Base-by-base conservation (phyloP, 371 early-diverging fungal genomes). In the Mortierella sp. region DNA sequence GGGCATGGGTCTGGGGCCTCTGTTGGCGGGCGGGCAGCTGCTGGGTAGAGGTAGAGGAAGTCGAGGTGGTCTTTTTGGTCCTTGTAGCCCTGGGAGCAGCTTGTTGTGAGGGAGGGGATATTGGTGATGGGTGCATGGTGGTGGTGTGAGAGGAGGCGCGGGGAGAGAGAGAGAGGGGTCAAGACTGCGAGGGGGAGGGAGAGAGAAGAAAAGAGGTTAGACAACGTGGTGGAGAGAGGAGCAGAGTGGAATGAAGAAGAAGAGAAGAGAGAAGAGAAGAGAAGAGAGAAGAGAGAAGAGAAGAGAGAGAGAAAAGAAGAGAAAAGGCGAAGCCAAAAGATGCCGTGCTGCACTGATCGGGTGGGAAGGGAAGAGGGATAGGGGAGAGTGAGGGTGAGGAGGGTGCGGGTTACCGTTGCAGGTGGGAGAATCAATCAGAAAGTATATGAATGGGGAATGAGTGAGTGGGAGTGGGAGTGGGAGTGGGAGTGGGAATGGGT, bases 101-200 rank as follows among this genome's bases (percentile, higher is more conserved):
- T 21, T 57, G 57, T 52, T 51, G 25, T 43, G 60, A 25, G 14
- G 55, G 43, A 47, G 69, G 37, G 59, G 60, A 53, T 57, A 54
- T 37, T 47, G 76, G n/a, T 61, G 69, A 57, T 29, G 63, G 28
- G 9, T 57, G 63, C 54, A 67, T 65, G 13, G 48, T 51, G 34
- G 40, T 3, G 37, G 37, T 6, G 6, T 37, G 37, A 8, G 8
- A 13, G 37, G 47, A 41, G 45, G 37, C 14, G 37, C 37, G 24
- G 55, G 27, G 13, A 27, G 3, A 24, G 55, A 41, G 17, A 37
- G 6, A n/a, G 25, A 14, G 48, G 48, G n/a, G n/a, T n/a, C n/a
- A n/a, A 16, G n/a, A 17, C 37, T 47, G 60, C 25, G 46, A 54
- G 51, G 31, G 54, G 31, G 51, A 54, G 54, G 5, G 47, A 47